phyloP scores from a whole-genome alignment of 169 alveolate genomes.

The Prorocentrum cordatum region DNA sequence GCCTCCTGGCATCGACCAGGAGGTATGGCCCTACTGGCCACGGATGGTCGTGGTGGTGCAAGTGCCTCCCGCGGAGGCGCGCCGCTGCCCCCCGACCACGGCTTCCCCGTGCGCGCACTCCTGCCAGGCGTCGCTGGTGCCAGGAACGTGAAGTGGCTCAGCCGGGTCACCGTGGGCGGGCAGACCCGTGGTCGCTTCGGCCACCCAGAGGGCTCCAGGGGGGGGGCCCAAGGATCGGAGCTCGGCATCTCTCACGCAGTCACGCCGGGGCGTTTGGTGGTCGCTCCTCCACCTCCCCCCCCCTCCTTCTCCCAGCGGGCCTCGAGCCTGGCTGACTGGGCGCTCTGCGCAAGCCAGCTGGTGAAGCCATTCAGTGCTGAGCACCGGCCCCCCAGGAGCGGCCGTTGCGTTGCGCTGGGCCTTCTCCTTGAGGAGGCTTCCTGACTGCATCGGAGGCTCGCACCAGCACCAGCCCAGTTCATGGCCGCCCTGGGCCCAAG shows the following conservation, averaged over 20 bases:
- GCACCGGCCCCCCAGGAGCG: too few species aligned
- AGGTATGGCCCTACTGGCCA: not conserved
- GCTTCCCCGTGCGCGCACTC: not conserved
- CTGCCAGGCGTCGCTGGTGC: conserved; percentile 1
- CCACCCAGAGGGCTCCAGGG: too few species aligned
- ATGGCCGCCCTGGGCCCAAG: too few species aligned
- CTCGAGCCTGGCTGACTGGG: not conserved
- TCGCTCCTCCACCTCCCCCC: not conserved
- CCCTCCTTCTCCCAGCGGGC: not conserved
- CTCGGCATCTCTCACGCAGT: not conserved
- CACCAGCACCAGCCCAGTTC: too few species aligned
- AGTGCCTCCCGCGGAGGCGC: not conserved
- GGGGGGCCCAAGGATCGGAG: too few species aligned
- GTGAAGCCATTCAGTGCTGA: too few species aligned
- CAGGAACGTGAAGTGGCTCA: not conserved
- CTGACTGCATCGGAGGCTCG: too few species aligned
- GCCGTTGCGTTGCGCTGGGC: too few species aligned
- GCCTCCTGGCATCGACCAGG: not conserved
- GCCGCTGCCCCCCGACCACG: not conserved
- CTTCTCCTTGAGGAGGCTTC: too few species aligned
- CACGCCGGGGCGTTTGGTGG: not conserved
- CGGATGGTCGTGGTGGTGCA: not conserved
- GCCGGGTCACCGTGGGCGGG: too few species aligned
- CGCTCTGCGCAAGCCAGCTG: too few species aligned
- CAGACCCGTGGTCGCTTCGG: too few species aligned